Conservation (phyloP, 768 basidiomycete species). For the Trametes sanguinea region DNA sequence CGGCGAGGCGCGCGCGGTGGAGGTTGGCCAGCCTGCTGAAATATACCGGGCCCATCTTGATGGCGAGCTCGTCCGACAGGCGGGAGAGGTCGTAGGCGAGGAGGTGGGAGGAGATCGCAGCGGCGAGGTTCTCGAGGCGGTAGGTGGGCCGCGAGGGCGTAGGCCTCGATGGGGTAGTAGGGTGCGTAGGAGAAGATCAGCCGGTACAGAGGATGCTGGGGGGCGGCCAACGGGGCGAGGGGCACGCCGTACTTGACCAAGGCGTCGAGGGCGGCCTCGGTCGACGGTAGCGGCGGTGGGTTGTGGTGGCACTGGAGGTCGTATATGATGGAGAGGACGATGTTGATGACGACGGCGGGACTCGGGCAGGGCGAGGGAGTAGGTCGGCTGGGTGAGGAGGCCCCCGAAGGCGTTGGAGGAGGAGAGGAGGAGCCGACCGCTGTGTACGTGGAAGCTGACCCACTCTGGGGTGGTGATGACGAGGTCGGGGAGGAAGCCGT, state of each 20-base stretch:
- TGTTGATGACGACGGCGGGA: constrained; percentile 31
- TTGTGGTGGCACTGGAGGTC: constrained; percentile 27
- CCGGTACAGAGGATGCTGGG: constrained; percentile 31
- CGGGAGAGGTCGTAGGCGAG: constrained; percentile 35
- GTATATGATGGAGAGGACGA: constrained; percentile 37
- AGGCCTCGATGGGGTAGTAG: constrained; percentile 41
- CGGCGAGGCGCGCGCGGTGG: constrained; percentile 38
- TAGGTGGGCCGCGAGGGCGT: constrained; percentile 43
- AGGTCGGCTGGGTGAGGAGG: constrained; percentile 14
- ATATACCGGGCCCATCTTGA: constrained; percentile 43
- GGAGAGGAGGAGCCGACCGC: constrained; percentile 17
- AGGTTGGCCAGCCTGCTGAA: constrained; percentile 41
- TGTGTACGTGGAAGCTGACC: constrained; percentile 36
- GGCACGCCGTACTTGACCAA: constrained; percentile 31
- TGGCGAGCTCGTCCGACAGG: constrained; percentile 41
- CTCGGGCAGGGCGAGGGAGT: constrained; percentile 31
- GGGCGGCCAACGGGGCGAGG: constrained; percentile 27
- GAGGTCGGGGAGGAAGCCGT: constrained; percentile 24
- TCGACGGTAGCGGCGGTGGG: constrained; percentile 28
- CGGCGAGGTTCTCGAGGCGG: constrained; percentile 40
- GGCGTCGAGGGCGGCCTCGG: constrained; percentile 27
- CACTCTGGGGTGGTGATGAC: constrained; percentile 30
- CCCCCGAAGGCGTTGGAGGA: constrained; percentile 33
- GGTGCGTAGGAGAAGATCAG: constrained; percentile 38
- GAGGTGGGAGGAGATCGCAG: constrained; percentile 39